Conservation (phyloP, 306 rosid species). For the Herpetospermum pedunculosum region DNA sequence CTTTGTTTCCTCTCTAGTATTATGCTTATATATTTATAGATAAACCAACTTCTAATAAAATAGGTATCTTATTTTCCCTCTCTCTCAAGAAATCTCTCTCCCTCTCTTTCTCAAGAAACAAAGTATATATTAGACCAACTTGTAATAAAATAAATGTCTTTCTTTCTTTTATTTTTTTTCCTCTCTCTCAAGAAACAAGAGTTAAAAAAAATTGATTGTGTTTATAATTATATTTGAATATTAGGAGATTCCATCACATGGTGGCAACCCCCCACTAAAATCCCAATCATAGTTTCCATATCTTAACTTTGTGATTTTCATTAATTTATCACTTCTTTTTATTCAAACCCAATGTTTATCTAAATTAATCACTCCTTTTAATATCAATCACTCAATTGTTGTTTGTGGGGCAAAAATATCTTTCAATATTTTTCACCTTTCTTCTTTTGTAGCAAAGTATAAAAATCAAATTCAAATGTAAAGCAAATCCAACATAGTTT, state of each 20-base stretch:
- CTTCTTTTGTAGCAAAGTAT: background rate
- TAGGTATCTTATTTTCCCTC: background rate
- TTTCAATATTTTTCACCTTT: background rate
- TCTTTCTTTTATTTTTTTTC: too few species aligned
- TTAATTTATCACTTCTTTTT: background rate
- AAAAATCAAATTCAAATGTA: too few species aligned
- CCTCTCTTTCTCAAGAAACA: background rate
- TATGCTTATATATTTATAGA: background rate
- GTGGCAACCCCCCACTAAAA: background rate
- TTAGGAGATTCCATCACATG: slow-evolving; percentile 5
- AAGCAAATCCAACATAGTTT: too few species aligned
- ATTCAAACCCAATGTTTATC: background rate
- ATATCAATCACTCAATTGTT: background rate
- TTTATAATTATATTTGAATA: background rate
- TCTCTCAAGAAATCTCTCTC: background rate
- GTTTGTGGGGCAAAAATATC: background rate
- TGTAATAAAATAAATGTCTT: background rate
- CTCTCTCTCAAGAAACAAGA: background rate
- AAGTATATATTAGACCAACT: background rate
- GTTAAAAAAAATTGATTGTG: background rate
- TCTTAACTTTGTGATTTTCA: background rate
- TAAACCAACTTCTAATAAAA: background rate
- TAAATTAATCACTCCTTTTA: background rate
- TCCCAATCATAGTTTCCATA: background rate
- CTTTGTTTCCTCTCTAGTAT: background rate